Evolutionary conservation across 2,329 filamentous ascomycete species (phyloP).

Genomic region (Zopfia rhizophila): DNA sequence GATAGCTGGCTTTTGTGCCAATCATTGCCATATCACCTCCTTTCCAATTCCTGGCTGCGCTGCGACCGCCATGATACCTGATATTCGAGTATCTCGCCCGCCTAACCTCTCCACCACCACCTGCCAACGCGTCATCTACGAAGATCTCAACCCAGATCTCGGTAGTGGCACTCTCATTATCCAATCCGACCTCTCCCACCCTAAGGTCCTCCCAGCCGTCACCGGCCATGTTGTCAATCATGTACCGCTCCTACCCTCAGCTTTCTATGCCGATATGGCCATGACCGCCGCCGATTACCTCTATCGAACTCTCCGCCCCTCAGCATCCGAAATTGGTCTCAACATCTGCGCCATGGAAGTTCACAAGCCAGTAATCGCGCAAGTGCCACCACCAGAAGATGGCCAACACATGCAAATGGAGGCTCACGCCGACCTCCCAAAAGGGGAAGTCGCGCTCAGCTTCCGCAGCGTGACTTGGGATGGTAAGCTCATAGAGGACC

Average conservation of each 20-base stretch:
- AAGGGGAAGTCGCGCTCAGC: not conserved
- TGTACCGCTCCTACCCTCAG: constrained; percentile 5
- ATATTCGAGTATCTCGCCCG: not conserved
- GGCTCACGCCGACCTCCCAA: constrained; percentile 1
- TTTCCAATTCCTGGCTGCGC: not conserved
- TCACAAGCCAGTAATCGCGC: constrained; percentile 9
- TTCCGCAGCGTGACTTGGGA: constrained; percentile 4
- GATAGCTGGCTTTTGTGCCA: no score
- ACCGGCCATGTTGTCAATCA: constrained; percentile 17
- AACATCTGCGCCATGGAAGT: constrained; percentile 19
- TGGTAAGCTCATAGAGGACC: constrained; percentile 3
- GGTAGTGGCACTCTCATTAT: constrained; percentile 6
- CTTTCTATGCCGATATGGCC: constrained; percentile 18
- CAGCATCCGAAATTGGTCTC: constrained; percentile 4
- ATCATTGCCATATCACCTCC: no score
- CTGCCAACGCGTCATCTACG: not conserved
- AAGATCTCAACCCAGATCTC: not conserved
- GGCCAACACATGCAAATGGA: constrained; percentile 12
- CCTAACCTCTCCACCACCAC: not conserved
- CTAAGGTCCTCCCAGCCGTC: constrained; percentile 5
- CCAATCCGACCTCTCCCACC: constrained; percentile 15
- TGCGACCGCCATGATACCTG: not conserved
- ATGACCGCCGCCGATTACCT: constrained; percentile 14
- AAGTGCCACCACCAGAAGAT: constrained; percentile 3
- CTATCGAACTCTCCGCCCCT: constrained; percentile 6